A percentile compares a stretch with the other conserved stretches of the same genome.
phyloP scores from a whole-genome alignment of 495 filamentous ascomycete genomes.

The Trichocladium antarcticum region DNA sequence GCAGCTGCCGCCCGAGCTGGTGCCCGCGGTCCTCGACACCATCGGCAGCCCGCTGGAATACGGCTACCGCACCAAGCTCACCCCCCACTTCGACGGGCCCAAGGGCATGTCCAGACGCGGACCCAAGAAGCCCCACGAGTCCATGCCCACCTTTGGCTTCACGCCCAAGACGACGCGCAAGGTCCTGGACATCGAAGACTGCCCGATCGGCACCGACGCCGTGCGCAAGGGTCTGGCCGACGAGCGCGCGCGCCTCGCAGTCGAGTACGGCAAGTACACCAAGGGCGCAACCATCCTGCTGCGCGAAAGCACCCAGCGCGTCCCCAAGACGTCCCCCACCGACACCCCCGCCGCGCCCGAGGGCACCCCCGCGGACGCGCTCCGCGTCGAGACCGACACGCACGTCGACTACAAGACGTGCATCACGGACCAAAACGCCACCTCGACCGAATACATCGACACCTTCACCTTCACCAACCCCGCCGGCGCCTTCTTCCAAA shows the following conservation, averaged over 20 bases:
- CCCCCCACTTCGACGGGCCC: constrained; percentile 83
- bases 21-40: constrained; percentile 70
- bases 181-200: constrained; percentile 92
- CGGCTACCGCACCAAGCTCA: constrained; percentile 90
- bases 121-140: constrained; percentile 32
- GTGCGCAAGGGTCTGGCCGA: constrained; percentile 62
- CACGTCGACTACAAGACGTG: constrained; percentile 71
- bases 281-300: constrained; percentile 80
- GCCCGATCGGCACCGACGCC: constrained; percentile 82
- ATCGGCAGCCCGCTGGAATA: constrained; percentile 85
- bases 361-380: constrained; percentile 13
- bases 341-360: constrained; percentile 7
- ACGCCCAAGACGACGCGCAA: constrained; percentile 59
- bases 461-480: constrained; percentile 77
- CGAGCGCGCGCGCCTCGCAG: constrained; percentile 58
- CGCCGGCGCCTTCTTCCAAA: constrained; percentile 94
- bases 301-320: constrained; percentile 69
- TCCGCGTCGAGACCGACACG: constrained; percentile 29
- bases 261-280: constrained; percentile 59
- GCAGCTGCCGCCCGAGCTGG: constrained; percentile 56
- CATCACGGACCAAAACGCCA: constrained; percentile 74
- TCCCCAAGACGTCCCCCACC: constrained; percentile 38
- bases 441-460: constrained; percentile 74
- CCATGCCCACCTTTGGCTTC: constrained; percentile 80
- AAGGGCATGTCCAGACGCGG: constrained; percentile 30